Base-by-base conservation (phyloP, 2,329 filamentous ascomycete species). In the Cladosporium sp. region DNA sequence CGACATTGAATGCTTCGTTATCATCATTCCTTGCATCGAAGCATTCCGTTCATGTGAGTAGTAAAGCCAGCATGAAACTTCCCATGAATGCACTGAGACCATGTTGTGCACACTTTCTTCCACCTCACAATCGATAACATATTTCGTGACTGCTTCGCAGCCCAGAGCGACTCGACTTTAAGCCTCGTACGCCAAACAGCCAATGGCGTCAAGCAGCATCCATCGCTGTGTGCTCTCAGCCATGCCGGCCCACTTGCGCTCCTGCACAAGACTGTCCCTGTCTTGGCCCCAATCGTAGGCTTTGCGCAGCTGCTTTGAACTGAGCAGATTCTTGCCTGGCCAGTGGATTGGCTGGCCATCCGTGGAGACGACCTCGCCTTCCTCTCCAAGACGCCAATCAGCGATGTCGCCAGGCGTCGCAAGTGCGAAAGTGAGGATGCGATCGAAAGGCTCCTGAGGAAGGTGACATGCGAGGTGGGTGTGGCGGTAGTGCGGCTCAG, bases 171-270 rank as follows among this genome's bases (percentile, higher is more conserved):
- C 8, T 7, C 9, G 28, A 32, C 13, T 7, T 55, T 17, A 56
- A 36, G 12, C 28, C 57, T 70, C 65, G 62, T 77, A 76, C 13
- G 64, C 62, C 45, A 76, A 62, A 61, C 74, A 76, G 7, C 64
- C 67, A 48, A 74, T 71, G 15, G 61, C 60, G 48, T 76, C 71
- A 34, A 77, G 68, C 52, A 76, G 58, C 61, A 66, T 68, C 70
- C 70, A 72, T 13, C 72, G 67, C 66, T 75, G 73, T 28, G 65
- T 64, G 47, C 67, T 69, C 32, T 68, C 62, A 40, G 70, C 66
- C 65, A 71, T 71, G 56, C 66, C 72, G 51, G 64, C 64, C 64
- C 66, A 70, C 44, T 70, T 70, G 56, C 61, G 62, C 62, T 71
- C 72, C 35, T 56, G 65, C 37, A 36, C 60, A 55, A 75, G 60